These are phyloP conservation scores for Fraxinus americana DNA, from an alignment of 257 asterid genomes.

Conservation along the genomic window DNA sequence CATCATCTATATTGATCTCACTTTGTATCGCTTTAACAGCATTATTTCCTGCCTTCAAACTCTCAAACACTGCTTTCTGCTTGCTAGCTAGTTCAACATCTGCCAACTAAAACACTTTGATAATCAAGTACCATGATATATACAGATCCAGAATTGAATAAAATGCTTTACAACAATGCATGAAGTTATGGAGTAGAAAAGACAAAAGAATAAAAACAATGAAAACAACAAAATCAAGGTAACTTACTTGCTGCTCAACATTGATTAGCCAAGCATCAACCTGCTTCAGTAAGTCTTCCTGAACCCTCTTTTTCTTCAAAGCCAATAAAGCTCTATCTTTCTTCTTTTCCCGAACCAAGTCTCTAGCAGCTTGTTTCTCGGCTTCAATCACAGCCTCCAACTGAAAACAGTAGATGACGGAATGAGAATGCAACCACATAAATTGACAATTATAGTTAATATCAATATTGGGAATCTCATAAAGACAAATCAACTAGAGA, in stretches of 20 bases:
- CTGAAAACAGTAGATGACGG: constrained; percentile 43
- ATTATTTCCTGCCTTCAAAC: constrained; percentile 83
- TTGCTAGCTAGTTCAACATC: constrained; percentile 95
- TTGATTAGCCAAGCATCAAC: constrained; percentile 89
- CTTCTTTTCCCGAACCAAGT: constrained; percentile 81
- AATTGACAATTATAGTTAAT: background rate
- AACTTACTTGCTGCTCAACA: constrained; percentile 90
- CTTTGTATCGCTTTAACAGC: constrained; percentile 93
- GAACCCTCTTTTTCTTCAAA: constrained; percentile 75
- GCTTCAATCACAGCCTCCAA: constrained; percentile 83
- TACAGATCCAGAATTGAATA: background rate
- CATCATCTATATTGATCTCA: constrained; percentile 88
- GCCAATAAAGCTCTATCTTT: constrained; percentile 87
- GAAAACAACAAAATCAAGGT: background rate
- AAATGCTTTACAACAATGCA: background rate
- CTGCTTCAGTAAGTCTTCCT: constrained; percentile 84
- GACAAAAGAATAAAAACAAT: background rate
- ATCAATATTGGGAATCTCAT: background rate
- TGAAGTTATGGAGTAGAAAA: background rate
- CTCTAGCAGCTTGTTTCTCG: constrained; percentile 90
- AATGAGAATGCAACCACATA: background rate
- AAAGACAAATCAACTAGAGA: background rate
- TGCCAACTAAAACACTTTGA: constrained; percentile 69
- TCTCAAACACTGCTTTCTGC: constrained; percentile 96
- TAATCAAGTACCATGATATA: constrained; percentile 6